Evolutionary conservation across 768 basidiomycete species (phyloP).

Genomic region (Termitomyces titanicus): DNA sequence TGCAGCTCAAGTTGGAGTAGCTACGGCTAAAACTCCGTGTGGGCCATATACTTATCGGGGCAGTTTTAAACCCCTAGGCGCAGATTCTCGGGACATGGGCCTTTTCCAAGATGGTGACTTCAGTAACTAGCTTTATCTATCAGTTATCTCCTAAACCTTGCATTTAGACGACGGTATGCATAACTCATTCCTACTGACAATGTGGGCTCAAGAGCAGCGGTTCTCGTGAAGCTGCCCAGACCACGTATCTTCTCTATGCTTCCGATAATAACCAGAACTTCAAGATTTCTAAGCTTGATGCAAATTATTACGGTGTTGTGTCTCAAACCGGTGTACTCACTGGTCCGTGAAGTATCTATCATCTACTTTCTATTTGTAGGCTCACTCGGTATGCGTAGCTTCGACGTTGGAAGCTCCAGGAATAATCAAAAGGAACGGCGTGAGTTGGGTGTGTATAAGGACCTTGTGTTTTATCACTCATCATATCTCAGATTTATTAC

Average conservation of each 20-base stretch:
- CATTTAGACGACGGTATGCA: constrained; percentile 36
- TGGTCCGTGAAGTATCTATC: constrained; percentile 26
- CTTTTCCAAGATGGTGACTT: constrained; percentile 43
- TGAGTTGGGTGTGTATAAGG: constrained; percentile 14
- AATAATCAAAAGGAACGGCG: constrained; percentile 55
- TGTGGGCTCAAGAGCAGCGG: neutral
- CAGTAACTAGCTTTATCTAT: neutral
- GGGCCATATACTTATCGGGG: constrained; percentile 56
- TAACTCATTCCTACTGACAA: neutral
- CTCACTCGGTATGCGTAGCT: constrained; percentile 23
- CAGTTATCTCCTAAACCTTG: neutral
- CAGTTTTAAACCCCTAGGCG: constrained; percentile 54
- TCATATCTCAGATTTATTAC: constrained; percentile 41
- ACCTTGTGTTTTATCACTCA: neutral
- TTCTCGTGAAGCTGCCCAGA: constrained; percentile 33
- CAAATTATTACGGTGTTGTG: constrained; percentile 57
- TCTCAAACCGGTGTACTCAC: constrained; percentile 41
- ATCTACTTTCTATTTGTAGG: neutral
- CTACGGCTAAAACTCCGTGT: constrained; percentile 54
- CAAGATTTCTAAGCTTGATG: constrained; percentile 55
- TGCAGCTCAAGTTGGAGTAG: constrained; percentile 60
- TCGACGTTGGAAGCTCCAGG: constrained; percentile 61
- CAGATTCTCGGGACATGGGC: constrained; percentile 57
- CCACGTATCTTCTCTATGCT: constrained; percentile 58
- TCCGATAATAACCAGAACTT: constrained; percentile 69